Percentiles rank a stretch among this genome's conserved stretches.
Evolutionary conservation across 192 early-diverging fungal genomes (phyloP).

Genomic region (Borealophlyctis nickersoniae): DNA sequence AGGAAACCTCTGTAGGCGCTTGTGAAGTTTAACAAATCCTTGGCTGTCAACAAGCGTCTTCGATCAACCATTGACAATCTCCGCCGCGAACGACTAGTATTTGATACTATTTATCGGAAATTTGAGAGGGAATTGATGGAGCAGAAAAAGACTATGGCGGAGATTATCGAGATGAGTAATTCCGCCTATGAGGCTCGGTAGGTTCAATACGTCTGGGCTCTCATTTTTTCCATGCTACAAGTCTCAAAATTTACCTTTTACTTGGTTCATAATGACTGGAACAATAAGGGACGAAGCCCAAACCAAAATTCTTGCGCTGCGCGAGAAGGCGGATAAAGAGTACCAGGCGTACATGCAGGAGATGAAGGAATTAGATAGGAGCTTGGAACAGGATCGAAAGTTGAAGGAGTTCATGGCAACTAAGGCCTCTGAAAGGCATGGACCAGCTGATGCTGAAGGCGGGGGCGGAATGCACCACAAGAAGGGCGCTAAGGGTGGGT

Average conservation of each 20-base stretch:
- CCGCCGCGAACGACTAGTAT: conserved; percentile 53
- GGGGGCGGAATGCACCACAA: conserved; percentile 7
- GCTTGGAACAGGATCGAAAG: conserved; percentile 55
- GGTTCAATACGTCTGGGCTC: too few species aligned
- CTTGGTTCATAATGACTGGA: background rate
- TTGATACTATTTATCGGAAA: conserved; percentile 58
- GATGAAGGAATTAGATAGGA: conserved; percentile 59
- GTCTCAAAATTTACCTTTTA: too few species aligned
- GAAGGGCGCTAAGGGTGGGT: conserved; percentile 6
- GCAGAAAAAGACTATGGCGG: conserved; percentile 62
- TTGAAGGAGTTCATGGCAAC: conserved; percentile 65
- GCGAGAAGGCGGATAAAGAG: conserved; percentile 64
- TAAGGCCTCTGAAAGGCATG: conserved; percentile 47
- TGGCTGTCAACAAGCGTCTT: conserved; percentile 56
- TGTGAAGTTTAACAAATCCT: conserved; percentile 58
- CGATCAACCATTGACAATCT: conserved; percentile 53
- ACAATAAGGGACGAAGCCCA: conserved; percentile 59
- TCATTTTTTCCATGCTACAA: too few species aligned
- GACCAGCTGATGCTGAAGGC: conserved; percentile 12
- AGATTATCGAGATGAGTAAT: conserved; percentile 60
- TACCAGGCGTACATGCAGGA: conserved; percentile 62
- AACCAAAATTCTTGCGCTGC: conserved; percentile 47
- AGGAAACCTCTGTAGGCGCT: conserved; percentile 31
- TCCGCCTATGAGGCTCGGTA: conserved; percentile 60
- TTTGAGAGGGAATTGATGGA: conserved; percentile 55